Evolutionary conservation across 345 rosid genomes (phyloP), one percentile per base, ranked within the genome.

Genomic region (Eucalyptus erythrocorys): DNA sequence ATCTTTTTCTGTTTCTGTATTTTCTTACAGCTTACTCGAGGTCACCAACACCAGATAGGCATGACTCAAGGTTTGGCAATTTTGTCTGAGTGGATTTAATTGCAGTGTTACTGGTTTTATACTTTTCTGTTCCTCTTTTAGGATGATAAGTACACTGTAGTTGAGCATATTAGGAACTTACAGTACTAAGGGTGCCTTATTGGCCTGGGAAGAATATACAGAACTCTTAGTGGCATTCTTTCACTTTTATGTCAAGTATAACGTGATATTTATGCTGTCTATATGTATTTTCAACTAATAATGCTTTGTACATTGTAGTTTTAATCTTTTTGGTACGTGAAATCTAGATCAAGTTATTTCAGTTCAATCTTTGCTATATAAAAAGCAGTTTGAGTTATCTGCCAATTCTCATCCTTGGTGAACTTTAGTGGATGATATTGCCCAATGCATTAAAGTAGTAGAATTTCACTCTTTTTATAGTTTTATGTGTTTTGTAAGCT

Each of bases 11-110:
- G 19, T 48, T 51, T 82, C 37, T 19, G 45, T 57, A 15, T 88
- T 91, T 68, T 87, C 34, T 90, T 85, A 91, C 99, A 97, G 99
- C 99, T 89, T 93, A 91, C 91, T 94, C 98, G 24, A 91, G 87
- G 86, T 95, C 96, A 4, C 95, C 91, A 89, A 93, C 97, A 21
- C 97, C 96, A 42, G 92, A 92, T 71, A 92, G 95, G 91, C 91
- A 89, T 81, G 92, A 91, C 66, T 91, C 93, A 87, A 96, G 96
- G 98, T 96, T 89, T 90, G 94, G 87, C 91, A 88, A 87, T 89
- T 88, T 13, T 51, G 34, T 89, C 47, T 26, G 40, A 43, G 37
- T 45, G 87, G 27, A 40, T 48, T 87, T 64, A 86, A 57, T 81
- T 34, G 30, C 49, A 43, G 22, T 42, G 22, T 37, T 76, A 3